Evolutionary conservation across 805 yeast genomes (phyloP).

Genomic region (Kazachstania viticola): DNA sequence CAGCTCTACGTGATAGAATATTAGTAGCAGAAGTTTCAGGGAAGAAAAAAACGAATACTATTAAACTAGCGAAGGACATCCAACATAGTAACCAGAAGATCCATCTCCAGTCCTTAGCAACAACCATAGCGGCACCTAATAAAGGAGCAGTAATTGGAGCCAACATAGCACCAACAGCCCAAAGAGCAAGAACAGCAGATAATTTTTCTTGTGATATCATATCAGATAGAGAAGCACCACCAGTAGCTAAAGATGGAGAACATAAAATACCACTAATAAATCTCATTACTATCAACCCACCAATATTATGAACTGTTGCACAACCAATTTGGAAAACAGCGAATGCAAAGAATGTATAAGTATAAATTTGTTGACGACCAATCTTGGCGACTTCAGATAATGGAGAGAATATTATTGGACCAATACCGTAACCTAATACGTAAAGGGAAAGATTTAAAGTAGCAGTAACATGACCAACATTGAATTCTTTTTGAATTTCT

Average conservation of each 20-base stretch:
- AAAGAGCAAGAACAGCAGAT: conserved; percentile 37
- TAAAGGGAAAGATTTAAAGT: conserved; percentile 42
- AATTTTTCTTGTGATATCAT: conserved; percentile 31
- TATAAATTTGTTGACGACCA: conserved; percentile 43
- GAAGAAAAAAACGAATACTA: conserved; percentile 30
- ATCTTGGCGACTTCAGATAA: conserved; percentile 42
- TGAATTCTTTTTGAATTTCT: conserved; percentile 34
- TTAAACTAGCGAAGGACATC: conserved; percentile 29
- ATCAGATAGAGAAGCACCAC: conserved; percentile 48
- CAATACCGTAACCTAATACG: conserved; percentile 50
- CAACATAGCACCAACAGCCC: conserved; percentile 43
- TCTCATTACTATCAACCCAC: conserved; percentile 38
- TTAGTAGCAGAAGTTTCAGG: conserved; percentile 41
- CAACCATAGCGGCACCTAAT: conserved; percentile 40
- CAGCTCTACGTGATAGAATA: conserved; percentile 34
- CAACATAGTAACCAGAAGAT: conserved; percentile 41
- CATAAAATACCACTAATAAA: conserved; percentile 45
- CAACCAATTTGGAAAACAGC: conserved; percentile 44
- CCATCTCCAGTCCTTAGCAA: conserved; percentile 43
- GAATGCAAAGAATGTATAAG: conserved; percentile 36
- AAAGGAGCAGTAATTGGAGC: conserved; percentile 51
- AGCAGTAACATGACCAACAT: conserved; percentile 34
- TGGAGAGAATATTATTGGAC: conserved; percentile 50
- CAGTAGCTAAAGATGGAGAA: conserved; percentile 46
- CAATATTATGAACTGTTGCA: conserved; percentile 40